phyloP scores from a whole-genome alignment of 2,329 filamentous ascomycete genomes.

The Talaromyces verruculosus region DNA sequence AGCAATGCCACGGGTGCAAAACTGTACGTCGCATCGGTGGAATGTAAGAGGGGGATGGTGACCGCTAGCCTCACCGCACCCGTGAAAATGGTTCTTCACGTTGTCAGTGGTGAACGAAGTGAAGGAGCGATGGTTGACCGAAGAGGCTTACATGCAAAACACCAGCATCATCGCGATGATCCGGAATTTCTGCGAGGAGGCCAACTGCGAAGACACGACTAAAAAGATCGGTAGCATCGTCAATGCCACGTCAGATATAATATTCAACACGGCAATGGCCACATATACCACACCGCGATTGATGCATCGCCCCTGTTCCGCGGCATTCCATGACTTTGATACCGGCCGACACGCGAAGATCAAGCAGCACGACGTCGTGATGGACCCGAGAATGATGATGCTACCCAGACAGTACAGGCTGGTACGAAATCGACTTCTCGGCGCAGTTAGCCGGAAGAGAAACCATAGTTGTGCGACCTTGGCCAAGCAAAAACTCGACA shows the following conservation, averaged over 20 bases:
- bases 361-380: not conserved
- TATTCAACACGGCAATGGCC: not conserved
- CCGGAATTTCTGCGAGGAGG: not conserved
- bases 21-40: not conserved
- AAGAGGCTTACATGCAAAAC: not conserved
- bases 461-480: not conserved
- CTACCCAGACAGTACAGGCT: not conserved
- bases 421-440: not conserved
- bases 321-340: not conserved
- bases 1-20: slow-evolving; percentile 1
- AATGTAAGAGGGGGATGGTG: not conserved
- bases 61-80: not conserved
- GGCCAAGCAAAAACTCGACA: not conserved
- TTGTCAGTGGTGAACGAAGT: no score
- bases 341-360: not conserved
- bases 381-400: not conserved
- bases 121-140: no score
- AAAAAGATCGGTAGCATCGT: not conserved
- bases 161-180: not conserved
- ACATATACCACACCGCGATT: slow-evolving; percentile 1
- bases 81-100: not conserved
- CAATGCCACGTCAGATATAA: not conserved
- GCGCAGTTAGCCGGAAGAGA: not conserved
- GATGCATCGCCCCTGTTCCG: not conserved
- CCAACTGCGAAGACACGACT: not conserved